Conservation (phyloP, 2,329 filamentous ascomycete genomes). For the Aspergillus pseudotamarii region DNA sequence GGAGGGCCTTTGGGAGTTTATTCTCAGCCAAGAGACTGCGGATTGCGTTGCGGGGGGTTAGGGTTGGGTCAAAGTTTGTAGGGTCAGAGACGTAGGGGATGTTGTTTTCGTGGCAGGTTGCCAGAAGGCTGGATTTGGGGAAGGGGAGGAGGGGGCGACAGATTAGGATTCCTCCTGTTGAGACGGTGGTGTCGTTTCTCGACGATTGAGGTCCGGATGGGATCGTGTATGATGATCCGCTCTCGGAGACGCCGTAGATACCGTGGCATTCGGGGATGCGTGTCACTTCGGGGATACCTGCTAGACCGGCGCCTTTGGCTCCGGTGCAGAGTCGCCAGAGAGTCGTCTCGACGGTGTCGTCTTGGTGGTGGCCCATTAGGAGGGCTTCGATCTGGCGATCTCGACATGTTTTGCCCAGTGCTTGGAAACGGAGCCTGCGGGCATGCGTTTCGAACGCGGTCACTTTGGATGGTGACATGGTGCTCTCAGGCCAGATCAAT, state of each 20-base stretch:
- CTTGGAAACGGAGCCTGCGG: slow-evolving; percentile 71
- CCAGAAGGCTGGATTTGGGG: slow-evolving; percentile 66
- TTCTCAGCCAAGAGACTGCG: slow-evolving; percentile 65
- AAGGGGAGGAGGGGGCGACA: slow-evolving; percentile 49
- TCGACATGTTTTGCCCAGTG: slow-evolving; percentile 65
- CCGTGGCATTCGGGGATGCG: slow-evolving; percentile 84
- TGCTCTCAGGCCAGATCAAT: slow-evolving; percentile 55
- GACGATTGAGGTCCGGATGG: neutral
- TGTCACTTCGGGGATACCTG: slow-evolving; percentile 66
- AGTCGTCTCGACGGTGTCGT: slow-evolving; percentile 90
- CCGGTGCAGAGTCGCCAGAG: slow-evolving; percentile 74
- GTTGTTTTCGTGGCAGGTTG: slow-evolving; percentile 68
- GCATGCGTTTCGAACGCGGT: slow-evolving; percentile 77
- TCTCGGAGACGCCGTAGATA: slow-evolving; percentile 70
- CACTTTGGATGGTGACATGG: slow-evolving; percentile 7
- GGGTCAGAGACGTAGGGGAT: slow-evolving; percentile 81
- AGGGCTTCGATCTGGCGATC: slow-evolving; percentile 59
- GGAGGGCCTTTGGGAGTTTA: slow-evolving; percentile 69
- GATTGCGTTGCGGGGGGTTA: slow-evolving; percentile 81
- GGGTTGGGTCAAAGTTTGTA: slow-evolving; percentile 76
- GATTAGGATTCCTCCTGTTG: slow-evolving; percentile 40
- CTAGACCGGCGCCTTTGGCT: slow-evolving; percentile 70
- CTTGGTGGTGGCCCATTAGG: slow-evolving; percentile 81
- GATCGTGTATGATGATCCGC: slow-evolving; percentile 53
- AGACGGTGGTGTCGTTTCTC: slow-evolving; percentile 18